Evolutionary conservation across 2,329 filamentous ascomycete genomes (phyloP), one percentile per base, ranked within the genome.

Genomic region (Cordyceps cateniannulata): DNA sequence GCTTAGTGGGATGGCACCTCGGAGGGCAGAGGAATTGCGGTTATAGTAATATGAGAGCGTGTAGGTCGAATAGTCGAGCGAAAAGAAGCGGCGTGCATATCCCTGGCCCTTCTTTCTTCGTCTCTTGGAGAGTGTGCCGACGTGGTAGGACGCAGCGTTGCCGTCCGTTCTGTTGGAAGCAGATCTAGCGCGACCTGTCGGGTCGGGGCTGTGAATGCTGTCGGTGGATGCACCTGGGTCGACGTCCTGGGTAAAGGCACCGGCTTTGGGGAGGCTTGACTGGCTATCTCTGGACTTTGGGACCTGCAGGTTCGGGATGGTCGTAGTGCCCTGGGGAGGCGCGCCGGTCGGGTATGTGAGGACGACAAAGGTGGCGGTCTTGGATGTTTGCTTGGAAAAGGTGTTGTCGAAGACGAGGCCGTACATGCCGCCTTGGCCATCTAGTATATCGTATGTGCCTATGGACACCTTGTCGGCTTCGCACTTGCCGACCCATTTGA

Each of bases 401-500:
- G 95, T 99, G 71, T 99, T 99, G 83, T 99, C 95, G 70, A 99
- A 96, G 35, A 98, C 91, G 63, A 99, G 80, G 61, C 93, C 95
- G 72, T 96, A 99, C 85, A 96, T 97, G 70, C 95, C 95, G 25
- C 87, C 90, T 65, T 95, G 86, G 38, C 85, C 86, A 8, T 78
- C 69, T 0, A 79, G 78, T 25, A 98, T 90, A 70, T 96, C 89
- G 71, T 91, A 91, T 22, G 88, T 95, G 35, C 93, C 95, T 73
- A 93, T 91, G 22, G 91, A 90, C 55, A 97, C 92, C 77, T 95
- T 93, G 77, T 98, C 93, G 42, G 95, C 93, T 75, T 98, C 93
- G 73, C 92, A 98, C 79, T 93, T 96, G 45, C 95, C 95, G 66
- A 89, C 81, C 95, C 95, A 99, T 69, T 90, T 86, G 42, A 90